Conservation (phyloP, 257 asterid genomes). For the Solanum tacnaense region DNA sequence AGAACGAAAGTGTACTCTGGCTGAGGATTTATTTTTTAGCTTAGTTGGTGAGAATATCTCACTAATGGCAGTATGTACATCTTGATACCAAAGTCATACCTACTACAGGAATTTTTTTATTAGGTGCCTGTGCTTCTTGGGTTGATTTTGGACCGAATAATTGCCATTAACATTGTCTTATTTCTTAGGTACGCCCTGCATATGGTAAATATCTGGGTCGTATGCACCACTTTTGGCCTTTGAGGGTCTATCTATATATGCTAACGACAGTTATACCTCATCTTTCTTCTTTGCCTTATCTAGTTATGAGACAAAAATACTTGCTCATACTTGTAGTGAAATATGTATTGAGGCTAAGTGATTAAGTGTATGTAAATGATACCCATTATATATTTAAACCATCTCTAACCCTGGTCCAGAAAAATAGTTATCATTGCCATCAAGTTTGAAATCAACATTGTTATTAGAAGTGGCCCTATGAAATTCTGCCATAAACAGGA, state of each 20-base stretch:
- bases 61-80: constrained; percentile 25
- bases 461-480: neutral
- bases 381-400: no score
- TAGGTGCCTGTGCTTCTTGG: constrained; percentile 25
- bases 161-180: neutral
- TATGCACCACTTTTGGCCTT: neutral
- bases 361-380: neutral
- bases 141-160: constrained; percentile 10
- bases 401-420: neutral
- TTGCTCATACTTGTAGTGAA: neutral
- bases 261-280: neutral
- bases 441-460: neutral
- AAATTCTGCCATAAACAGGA: neutral
- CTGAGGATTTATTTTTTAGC: constrained; percentile 2
- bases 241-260: neutral
- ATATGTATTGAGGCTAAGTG: neutral
- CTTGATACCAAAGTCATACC: constrained; percentile 16
- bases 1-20: constrained; percentile 34
- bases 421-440: neutral
- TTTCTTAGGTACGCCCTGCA: neutral
- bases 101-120: constrained; percentile 26
- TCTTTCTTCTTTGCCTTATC: neutral
- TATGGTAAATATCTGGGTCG: constrained; percentile 1
- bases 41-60: constrained; percentile 8
- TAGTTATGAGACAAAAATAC: neutral